Evolutionary conservation across 1,139 yeast species (phyloP), one percentile per base, ranked within the genome.

Genomic region (Meyerozyma smithsonii): DNA sequence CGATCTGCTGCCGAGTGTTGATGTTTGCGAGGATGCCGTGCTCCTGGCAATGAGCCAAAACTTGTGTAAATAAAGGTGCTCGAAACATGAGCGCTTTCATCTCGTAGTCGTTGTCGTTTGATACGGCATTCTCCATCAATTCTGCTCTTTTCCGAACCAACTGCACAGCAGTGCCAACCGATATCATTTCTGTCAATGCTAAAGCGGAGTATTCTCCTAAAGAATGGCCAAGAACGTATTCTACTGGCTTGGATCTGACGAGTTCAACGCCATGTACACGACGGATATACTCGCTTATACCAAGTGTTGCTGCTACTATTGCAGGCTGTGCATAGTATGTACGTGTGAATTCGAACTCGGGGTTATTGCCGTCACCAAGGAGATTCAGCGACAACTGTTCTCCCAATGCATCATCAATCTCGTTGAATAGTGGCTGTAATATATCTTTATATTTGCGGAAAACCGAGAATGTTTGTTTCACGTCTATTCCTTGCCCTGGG

Each of bases 301-400:
- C 39, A 26, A 37, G 41, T 4, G 48, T 42, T 7, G 50, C 32
- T 12, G 48, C 40, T 26, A 48, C 30, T 4, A 48, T 48, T 15
- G 50, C 51, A 4, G 49, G 50, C 41, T 48, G 51, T 14, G 50
- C 50, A 28, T 46, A 45, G 34, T 47, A 40, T 14, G 51, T 34
- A 3, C 12, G 44, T 28, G 46, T 38, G 14, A 42, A 38, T 34
- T 41, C 7, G 37, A 12, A 19, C 44, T 47, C 19, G 41, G 36
- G 16, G n/a, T 10, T 12, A 26, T 15, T 11, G 40, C 36, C 6
- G 48, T 41, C 11, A 10, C 37, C 45, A 14, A 46, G 34, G n/a
- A 48, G 49, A 26, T 37, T 26, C 5, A 20, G n/a, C 19, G 45
- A 39, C 23, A 45, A 42, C 11, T 28, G 21, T 23, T 37, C 36